These are phyloP conservation scores for Arthrinium phaeospermum DNA, from an alignment of 2,329 filamentous ascomycete species.

Conservation along the genomic window DNA sequence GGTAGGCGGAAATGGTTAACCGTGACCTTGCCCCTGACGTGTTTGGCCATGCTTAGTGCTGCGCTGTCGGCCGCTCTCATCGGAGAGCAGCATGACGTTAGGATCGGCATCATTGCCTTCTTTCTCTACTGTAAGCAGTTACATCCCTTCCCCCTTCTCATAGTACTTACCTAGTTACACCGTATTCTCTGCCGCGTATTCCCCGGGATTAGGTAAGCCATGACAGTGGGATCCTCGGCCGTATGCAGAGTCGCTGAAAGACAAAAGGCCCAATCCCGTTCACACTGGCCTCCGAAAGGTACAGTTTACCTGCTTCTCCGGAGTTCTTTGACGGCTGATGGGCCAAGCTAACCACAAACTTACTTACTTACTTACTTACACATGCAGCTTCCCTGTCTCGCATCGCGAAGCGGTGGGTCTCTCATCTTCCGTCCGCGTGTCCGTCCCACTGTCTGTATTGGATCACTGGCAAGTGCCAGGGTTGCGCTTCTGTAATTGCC, in stretches of 20 bases:
- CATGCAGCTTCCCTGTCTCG: neutral
- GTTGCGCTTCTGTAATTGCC: slow-evolving; percentile 53
- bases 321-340: neutral
- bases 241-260: neutral
- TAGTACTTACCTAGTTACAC: slow-evolving; percentile 37
- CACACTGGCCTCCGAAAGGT: slow-evolving; percentile 53
- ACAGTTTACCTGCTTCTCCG: neutral
- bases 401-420: slow-evolving; percentile 2
- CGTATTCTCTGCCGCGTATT: slow-evolving; percentile 50
- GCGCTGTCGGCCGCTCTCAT: slow-evolving; percentile 37
- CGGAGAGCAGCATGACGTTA: slow-evolving; percentile 24
- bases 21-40: slow-evolving; percentile 50
- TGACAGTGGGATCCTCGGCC: neutral
- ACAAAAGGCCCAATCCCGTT: slow-evolving; percentile 53
- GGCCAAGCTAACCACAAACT: no score
- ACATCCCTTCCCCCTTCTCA: neutral
- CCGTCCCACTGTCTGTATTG: neutral
- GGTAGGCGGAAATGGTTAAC: slow-evolving; percentile 51
- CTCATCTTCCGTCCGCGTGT: no score
- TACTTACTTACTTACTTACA: no score
- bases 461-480: slow-evolving; percentile 27
- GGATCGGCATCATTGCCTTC: slow-evolving; percentile 40
- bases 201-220: slow-evolving; percentile 41
- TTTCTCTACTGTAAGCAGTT: slow-evolving; percentile 42
- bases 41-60: slow-evolving; percentile 46